Evolutionary conservation across 129 eudicot species (phyloP).

Genomic region (Tanacetum coccineum): DNA sequence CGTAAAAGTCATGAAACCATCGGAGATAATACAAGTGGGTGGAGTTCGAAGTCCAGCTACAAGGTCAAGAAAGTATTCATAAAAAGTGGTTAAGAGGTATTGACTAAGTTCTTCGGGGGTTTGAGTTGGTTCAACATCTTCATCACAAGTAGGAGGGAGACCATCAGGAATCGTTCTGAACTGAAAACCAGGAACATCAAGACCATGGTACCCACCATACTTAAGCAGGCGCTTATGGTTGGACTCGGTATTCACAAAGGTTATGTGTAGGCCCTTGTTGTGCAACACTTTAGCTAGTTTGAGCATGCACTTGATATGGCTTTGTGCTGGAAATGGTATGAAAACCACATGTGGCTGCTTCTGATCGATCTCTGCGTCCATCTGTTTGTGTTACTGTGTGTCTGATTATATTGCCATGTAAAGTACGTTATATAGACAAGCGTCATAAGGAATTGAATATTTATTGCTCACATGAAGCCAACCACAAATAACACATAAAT

Average conservation of each 20-base stretch:
- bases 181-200: slow-evolving; percentile 29
- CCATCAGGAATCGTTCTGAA: slow-evolving; percentile 50
- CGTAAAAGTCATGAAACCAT: slow-evolving; percentile 40
- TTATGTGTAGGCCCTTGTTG: slow-evolving; percentile 39
- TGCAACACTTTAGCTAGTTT: slow-evolving; percentile 45
- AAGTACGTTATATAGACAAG: not conserved
- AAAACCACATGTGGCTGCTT: slow-evolving; percentile 23
- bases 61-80: slow-evolving; percentile 22
- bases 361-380: slow-evolving; percentile 7
- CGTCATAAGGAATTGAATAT: not conserved
- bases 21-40: slow-evolving; percentile 35
- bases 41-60: slow-evolving; percentile 24
- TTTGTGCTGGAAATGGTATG: slow-evolving; percentile 52
- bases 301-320: slow-evolving; percentile 51
- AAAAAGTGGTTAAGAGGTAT: slow-evolving; percentile 19
- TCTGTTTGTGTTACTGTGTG: not conserved
- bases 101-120: not conserved
- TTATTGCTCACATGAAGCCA: not conserved
- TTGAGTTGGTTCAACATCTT: slow-evolving; percentile 2
- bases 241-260: slow-evolving; percentile 48
- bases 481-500: too few species aligned
- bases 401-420: not conserved
- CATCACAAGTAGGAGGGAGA: slow-evolving; percentile 24
- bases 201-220: slow-evolving; percentile 29
- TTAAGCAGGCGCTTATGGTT: slow-evolving; percentile 38